phyloP scores from a whole-genome alignment of 257 asterid genomes.

The Ligustrum vulgare region DNA sequence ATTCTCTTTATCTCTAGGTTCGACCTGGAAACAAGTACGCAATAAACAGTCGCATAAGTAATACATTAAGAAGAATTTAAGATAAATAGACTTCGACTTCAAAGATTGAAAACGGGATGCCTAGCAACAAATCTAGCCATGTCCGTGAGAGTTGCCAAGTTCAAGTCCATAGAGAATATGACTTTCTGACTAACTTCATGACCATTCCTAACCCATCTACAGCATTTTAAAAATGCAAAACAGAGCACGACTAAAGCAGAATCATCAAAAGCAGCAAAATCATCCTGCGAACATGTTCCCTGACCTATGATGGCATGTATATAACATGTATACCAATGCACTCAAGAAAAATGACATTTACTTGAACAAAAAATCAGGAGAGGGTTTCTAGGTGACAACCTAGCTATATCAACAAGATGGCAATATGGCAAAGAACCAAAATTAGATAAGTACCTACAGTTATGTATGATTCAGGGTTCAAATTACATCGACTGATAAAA shows the following conservation, averaged over 20 bases:
- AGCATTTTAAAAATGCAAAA: neutral
- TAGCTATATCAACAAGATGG: neutral
- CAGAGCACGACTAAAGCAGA: neutral
- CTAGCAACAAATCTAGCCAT: constrained; percentile 19
- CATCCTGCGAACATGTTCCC: neutral
- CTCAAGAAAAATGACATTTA: neutral
- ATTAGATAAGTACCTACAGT: constrained; percentile 58
- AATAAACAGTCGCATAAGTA: constrained; percentile 14
- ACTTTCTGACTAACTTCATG: constrained; percentile 9
- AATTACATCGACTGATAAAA: constrained; percentile 71
- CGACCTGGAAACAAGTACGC: constrained; percentile 48
- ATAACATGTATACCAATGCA: neutral
- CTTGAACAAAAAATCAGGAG: neutral
- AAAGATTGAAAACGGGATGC: neutral
- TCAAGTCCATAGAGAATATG: constrained; percentile 12
- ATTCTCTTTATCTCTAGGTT: constrained; percentile 41
- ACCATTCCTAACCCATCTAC: neutral
- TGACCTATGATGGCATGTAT: neutral
- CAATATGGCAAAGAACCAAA: constrained; percentile 17
- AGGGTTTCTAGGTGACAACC: neutral
- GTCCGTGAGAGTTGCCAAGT: neutral
- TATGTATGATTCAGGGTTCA: constrained; percentile 79
- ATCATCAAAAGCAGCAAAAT: constrained; percentile 22
- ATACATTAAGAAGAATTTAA: neutral
- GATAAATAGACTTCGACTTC: neutral